Evolutionary conservation across 2,329 filamentous ascomycete genomes (phyloP).

Genomic region (Metarhizium guizhouense): DNA sequence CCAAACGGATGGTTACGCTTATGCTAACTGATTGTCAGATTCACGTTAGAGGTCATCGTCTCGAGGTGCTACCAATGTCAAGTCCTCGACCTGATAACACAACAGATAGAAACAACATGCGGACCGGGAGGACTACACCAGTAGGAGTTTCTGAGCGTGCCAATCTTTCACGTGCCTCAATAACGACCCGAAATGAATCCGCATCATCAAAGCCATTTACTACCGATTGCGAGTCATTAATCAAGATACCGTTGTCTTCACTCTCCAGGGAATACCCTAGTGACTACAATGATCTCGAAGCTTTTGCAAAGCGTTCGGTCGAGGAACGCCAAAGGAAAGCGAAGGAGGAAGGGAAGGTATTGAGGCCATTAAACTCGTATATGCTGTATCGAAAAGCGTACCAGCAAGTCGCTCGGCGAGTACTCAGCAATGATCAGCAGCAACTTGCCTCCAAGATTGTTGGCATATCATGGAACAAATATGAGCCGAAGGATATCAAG

Average conservation of each 20-base stretch:
- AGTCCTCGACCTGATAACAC: neutral
- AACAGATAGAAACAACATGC: neutral
- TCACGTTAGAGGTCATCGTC: neutral
- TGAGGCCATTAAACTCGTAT: constrained; percentile 91
- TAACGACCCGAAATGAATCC: constrained; percentile 1
- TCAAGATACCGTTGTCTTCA: constrained; percentile 6
- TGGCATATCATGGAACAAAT: constrained; percentile 68
- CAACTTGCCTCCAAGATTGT: constrained; percentile 86
- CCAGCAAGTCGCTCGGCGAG: constrained; percentile 71
- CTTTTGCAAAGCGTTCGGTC: constrained; percentile 4
- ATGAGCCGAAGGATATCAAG: constrained; percentile 66
- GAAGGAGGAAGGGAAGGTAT: constrained; percentile 37
- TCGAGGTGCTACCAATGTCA: neutral
- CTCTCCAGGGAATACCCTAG: neutral
- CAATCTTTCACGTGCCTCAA: neutral
- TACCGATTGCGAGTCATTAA: neutral
- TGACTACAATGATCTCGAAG: constrained; percentile 2
- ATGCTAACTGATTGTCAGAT: neutral
- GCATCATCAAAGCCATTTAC: neutral
- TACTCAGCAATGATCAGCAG: constrained; percentile 82
- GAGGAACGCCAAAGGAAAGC: constrained; percentile 6
- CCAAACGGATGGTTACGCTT: neutral
- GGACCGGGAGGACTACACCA: neutral
- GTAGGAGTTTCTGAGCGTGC: neutral
- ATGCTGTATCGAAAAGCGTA: constrained; percentile 95